These are phyloP conservation scores for Pittosporum tobira DNA, from an alignment of 129 eudicot genomes.

Conservation along the genomic window DNA sequence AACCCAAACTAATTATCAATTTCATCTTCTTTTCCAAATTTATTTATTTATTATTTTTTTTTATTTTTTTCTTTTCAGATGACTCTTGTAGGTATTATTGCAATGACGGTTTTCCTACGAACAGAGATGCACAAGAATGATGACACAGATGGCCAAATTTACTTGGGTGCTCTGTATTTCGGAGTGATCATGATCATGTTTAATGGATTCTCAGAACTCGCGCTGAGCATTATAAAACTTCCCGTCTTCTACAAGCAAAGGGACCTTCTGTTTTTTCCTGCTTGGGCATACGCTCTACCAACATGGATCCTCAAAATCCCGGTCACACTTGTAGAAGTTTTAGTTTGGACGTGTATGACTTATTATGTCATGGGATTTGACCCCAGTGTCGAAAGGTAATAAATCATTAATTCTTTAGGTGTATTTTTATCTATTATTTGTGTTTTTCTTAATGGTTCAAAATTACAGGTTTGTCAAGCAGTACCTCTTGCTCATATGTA, in stretches of 20 bases:
- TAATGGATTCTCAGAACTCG: constrained; percentile 81
- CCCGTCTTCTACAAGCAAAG: constrained; percentile 92
- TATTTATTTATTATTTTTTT: neutral
- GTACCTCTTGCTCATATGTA: constrained; percentile 42
- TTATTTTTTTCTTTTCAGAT: constrained; percentile 32
- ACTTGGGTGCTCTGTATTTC: constrained; percentile 83
- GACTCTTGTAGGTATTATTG: constrained; percentile 45
- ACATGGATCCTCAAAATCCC: constrained; percentile 90
- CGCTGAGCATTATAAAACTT: constrained; percentile 71
- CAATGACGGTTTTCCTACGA: constrained; percentile 65
- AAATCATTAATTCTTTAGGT: neutral
- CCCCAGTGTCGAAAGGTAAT: constrained; percentile 59
- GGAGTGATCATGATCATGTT: constrained; percentile 52
- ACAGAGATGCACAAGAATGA: constrained; percentile 61
- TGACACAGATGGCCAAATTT: constrained; percentile 48
- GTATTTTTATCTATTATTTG: neutral
- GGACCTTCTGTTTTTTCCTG: constrained; percentile 82
- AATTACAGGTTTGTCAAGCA: constrained; percentile 64
- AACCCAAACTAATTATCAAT: neutral
- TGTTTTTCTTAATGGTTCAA: neutral
- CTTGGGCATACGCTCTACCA: constrained; percentile 84
- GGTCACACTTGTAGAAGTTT: constrained; percentile 47
- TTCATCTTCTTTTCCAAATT: too few species aligned
- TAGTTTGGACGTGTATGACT: constrained; percentile 61
- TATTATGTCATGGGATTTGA: constrained; percentile 86